Evolutionary conservation across 164 flowering plant genomes (phyloP).

Genomic region (Cinnamomum micranthum): DNA sequence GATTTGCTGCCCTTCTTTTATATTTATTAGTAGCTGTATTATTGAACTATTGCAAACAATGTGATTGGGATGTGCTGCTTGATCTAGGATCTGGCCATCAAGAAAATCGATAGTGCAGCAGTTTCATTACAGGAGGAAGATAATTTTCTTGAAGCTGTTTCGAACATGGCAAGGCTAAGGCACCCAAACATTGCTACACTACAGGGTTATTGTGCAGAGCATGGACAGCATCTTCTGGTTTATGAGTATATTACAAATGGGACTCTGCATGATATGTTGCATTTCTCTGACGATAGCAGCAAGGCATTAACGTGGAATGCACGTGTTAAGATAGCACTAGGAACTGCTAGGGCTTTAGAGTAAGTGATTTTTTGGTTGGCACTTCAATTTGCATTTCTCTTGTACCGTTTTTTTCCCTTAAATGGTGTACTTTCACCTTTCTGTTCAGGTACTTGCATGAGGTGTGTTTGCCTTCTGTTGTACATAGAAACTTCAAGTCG

Average conservation of each 20-base stretch:
- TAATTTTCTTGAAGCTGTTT: constrained; percentile 82
- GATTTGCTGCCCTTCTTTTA: background rate
- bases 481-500: constrained; percentile 96
- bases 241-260: constrained; percentile 73
- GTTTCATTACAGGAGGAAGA: constrained; percentile 90
- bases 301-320: constrained; percentile 80
- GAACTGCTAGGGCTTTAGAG: constrained; percentile 97
- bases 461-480: constrained; percentile 91
- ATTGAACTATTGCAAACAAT: background rate
- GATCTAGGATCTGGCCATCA: constrained; percentile 64
- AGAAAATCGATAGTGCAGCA: constrained; percentile 90
- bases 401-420: background rate
- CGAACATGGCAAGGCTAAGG: constrained; percentile 89
- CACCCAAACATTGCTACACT: constrained; percentile 75
- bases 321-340: constrained; percentile 82
- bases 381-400: constrained; percentile 2
- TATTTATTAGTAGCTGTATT: background rate
- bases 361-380: constrained; percentile 26
- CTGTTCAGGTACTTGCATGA: constrained; percentile 92
- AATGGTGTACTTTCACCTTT: constrained; percentile 3
- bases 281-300: constrained; percentile 72
- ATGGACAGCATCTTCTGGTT: constrained; percentile 88
- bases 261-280: constrained; percentile 84
- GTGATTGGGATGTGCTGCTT: constrained; percentile 6
- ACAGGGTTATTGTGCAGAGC: constrained; percentile 81